Evolutionary conservation across 176 grass and related monocot species (phyloP), one percentile per base, ranked within the genome.

Genomic region (Hyparrhenia diplandra): DNA sequence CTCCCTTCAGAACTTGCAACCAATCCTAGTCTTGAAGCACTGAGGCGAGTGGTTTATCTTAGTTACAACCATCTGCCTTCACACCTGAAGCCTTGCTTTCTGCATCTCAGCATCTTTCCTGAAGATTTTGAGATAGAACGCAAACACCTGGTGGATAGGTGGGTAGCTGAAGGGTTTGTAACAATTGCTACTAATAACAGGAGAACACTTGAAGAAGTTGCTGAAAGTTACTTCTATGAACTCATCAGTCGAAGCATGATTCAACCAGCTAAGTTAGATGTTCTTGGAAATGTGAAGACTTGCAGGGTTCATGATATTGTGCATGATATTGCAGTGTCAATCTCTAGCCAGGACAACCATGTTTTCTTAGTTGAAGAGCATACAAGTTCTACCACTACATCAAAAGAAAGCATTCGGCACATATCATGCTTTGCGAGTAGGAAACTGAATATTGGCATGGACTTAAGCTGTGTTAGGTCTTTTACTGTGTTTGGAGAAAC

Each of bases 281-380:
- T 18, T n/a, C 7, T 5, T 12, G 84, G 84, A 31, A 5, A 36
- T 7, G 32, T 85, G 6, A 79, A 55, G 7, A 64, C 29, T 0
- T 79, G 75, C 43, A 47, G 49, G 34, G 12, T 84, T 35, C 82
- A 84, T 84, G 82, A 84, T 45, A 69, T 84, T 6, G 35, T 69
- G 4, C 43, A 16, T 80, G 76, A 80, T 74, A 52, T 82, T 59
- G 59, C 34, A 65, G 20, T 64, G 18, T 51, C 69, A 29, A 57
- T 74, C 9, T 86, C 84, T 9, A 42, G 10, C 2, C 21, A 74
- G 8, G 76, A 74, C 8, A 86, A 80, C 18, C 20, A 64, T 39
- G 57, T 64, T 1, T 21, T 52, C 0, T 16, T 65, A 4, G 10
- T 49, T 28, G 39, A 28, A 12, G 75, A 64, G 16, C 29, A 74